Percentiles rank a stretch among this genome's conserved stretches.
Conservation (phyloP, 2,329 filamentous ascomycete species). For the Calcarisporium arbuscula region DNA sequence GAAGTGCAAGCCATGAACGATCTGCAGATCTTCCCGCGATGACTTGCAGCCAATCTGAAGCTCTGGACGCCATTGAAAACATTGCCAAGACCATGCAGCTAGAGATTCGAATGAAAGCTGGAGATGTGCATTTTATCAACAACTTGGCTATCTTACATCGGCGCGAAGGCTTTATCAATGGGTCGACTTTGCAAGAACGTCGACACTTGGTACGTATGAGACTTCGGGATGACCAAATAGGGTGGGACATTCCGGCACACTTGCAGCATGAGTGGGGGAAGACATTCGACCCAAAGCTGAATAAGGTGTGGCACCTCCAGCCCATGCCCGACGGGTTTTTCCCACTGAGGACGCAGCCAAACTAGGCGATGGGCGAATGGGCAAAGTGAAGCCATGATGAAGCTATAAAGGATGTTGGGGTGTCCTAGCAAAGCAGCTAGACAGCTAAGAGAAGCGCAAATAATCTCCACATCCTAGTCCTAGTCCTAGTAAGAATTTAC, state of each 20-base stretch:
- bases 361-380: conserved; percentile 33
- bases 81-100: conserved; percentile 49
- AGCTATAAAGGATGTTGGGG: no score
- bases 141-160: conserved; percentile 56
- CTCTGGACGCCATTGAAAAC: conserved; percentile 49
- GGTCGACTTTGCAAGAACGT: conserved; percentile 33
- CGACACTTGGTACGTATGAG: conserved; percentile 56
- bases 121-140: conserved; percentile 61
- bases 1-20: conserved; percentile 48
- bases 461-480: no score
- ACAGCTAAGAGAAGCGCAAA: no score
- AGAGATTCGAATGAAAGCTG: conserved; percentile 47
- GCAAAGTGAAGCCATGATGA: no score
- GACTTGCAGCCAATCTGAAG: conserved; percentile 44
- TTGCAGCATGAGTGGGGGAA: conserved; percentile 44
- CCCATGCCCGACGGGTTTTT: conserved; percentile 56
- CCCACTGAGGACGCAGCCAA: conserved; percentile 48
- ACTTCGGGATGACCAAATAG: conserved; percentile 44
- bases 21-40: conserved; percentile 42
- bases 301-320: conserved; percentile 50
- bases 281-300: conserved; percentile 40
- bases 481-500: no score
- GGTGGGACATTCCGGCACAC: conserved; percentile 45
- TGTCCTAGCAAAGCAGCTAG: no score
- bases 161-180: conserved; percentile 51